Evolutionary conservation across 768 basidiomycete genomes (phyloP).

Genomic region (Rhizopogon vulgaris): DNA sequence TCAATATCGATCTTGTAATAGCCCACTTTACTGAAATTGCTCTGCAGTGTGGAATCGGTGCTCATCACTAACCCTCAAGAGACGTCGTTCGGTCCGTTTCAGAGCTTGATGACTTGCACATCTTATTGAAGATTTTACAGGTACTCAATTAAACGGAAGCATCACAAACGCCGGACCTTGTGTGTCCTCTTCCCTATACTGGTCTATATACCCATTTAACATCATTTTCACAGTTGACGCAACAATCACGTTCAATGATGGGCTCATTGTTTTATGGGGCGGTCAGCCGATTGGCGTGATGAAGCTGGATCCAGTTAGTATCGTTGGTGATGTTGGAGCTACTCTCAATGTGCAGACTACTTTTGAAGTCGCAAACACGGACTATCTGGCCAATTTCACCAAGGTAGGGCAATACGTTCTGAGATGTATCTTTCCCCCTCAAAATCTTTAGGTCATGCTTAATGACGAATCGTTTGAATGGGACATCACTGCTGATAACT

Average conservation of each 20-base stretch:
- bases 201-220: conserved; percentile 2
- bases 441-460: conserved; percentile 38
- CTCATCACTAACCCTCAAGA: conserved; percentile 54
- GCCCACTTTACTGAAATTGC: conserved; percentile 1
- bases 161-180: conserved; percentile 71
- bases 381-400: conserved; percentile 57
- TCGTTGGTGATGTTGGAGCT: conserved; percentile 61
- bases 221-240: conserved; percentile 47
- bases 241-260: conserved; percentile 55
- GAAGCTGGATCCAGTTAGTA: conserved; percentile 51
- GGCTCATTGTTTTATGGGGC: conserved; percentile 56
- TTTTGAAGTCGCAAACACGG: conserved; percentile 54
- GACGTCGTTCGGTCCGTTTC: conserved; percentile 46
- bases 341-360: conserved; percentile 44
- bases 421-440: not conserved
- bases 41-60: conserved; percentile 47
- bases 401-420: conserved; percentile 32
- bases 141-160: conserved; percentile 47
- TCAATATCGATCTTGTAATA: not conserved
- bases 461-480: conserved; percentile 64
- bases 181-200: conserved; percentile 27
- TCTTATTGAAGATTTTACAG: conserved; percentile 24
- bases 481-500: conserved; percentile 59
- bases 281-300: conserved; percentile 53
- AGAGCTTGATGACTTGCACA: not conserved